Evolutionary conservation across 768 basidiomycete genomes (phyloP).

Genomic region (Termitomyces eurrhizus): DNA sequence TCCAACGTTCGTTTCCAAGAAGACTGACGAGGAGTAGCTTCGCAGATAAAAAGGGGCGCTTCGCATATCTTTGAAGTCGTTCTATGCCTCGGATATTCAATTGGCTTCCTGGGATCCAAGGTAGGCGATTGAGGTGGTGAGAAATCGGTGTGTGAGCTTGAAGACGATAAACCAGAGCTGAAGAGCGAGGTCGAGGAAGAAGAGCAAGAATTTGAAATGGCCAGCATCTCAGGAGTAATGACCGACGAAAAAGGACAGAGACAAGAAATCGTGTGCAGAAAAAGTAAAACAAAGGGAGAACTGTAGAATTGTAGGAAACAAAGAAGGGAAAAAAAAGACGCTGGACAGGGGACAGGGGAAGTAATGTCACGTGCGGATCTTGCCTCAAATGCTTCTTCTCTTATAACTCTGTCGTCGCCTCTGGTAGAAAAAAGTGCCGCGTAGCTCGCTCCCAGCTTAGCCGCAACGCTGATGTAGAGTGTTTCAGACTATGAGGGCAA

Average conservation of each 20-base stretch:
- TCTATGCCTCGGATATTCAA: background rate
- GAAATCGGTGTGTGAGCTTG: conserved; percentile 15
- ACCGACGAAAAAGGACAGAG: background rate
- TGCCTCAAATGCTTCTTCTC: too few relatives aligned
- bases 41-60: background rate
- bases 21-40: conserved; percentile 8
- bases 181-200: conserved; percentile 13
- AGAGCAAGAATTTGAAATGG: conserved; percentile 13
- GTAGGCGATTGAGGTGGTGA: conserved; percentile 14
- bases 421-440: too few relatives aligned
- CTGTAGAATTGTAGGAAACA: background rate
- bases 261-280: conserved; percentile 6
- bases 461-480: too few relatives aligned
- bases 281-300: background rate
- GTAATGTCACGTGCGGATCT: background rate
- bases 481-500: background rate
- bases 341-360: too few relatives aligned
- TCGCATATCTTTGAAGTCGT: background rate
- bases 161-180: conserved; percentile 10
- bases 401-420: too few relatives aligned
- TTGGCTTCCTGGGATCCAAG: background rate
- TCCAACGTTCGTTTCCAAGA: background rate
- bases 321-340: too few relatives aligned
- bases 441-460: too few relatives aligned
- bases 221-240: conserved; percentile 15